Base-by-base conservation (phyloP, 768 basidiomycete genomes). In the Suillus brevipes region DNA sequence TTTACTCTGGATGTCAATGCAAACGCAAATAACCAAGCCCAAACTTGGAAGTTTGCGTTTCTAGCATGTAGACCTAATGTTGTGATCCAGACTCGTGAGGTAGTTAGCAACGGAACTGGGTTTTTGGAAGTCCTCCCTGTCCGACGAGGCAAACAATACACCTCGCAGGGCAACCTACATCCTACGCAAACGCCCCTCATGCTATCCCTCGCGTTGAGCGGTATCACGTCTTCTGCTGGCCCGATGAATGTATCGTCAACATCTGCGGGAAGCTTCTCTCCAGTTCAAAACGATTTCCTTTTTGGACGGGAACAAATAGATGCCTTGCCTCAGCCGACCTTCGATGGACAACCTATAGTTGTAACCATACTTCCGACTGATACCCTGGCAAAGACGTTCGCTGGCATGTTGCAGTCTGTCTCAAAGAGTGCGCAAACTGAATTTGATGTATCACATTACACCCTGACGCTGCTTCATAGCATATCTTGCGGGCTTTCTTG, bases 21-120 rank as follows among this genome's bases (percentile, higher is more conserved):
- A 47, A 50, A 18, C n/a, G 14, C 23, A 50, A 0, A 28, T 16
- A 13, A 14, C 14, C 50, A 50, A 50, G 50, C 50, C 16, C 63
- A 67, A 40, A 67, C 69, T 6, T 76, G 70, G 73, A 25, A 66
- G 18, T 36, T 75, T 58, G 69, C 70, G 10, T 43, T 73, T 47
- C 40, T 75, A 55, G 57, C 57, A 0, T 75, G 74, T 43, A 18
- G 43, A 12, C 74, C 75, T 28, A 72, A 73, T 50, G 59, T 66
- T 37, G 64, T 53, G 1, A 68, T 76, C 38, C 66, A 75, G 62
- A 76, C 75, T 1, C 71, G 75, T 14, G 75, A 74, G 53, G 68
- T 75, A 18, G 62, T 71, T 16, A 73, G 61, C 36, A 53, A 69
- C 5, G 70, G 71, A 10, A 60, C 65, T 20, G 71, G 73, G 3